Evolutionary conservation across 2,329 filamentous ascomycete genomes (phyloP), one percentile per base, ranked within the genome.

Genomic region (Phoma sp.): DNA sequence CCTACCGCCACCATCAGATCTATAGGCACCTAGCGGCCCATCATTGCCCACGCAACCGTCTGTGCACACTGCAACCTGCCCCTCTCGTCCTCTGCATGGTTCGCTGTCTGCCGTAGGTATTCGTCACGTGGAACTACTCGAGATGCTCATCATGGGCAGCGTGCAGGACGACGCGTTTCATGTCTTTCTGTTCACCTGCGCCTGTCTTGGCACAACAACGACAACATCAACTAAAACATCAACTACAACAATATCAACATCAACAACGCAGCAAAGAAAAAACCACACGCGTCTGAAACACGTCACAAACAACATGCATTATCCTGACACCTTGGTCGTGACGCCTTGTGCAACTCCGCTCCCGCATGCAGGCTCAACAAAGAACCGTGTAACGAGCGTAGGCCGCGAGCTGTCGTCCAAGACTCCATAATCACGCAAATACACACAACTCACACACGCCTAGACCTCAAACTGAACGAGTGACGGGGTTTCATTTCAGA

Each of bases 11-110:
- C 36, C n/a, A 27, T 3, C 29, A 17, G 17, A 17, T 17, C 17
- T 17, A 17, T 17, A 17, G 17, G 17, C 2, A 2, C 7, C 25
- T 31, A 31, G 29, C 29, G 10, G 29, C 12, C 10, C 29, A 31
- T 37, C n/a, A 46, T 50, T 31, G 32, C 52, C 46, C 17, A 50
- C 41, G 46, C 52, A 55, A 55, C 52, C 52, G 46, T 55, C 36
- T 38, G 36, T 40, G 22, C 38, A 5, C 21, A 15, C 4, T 25
- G 4, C 15, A 39, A 38, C 19, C 6, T 25, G 13, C 36, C 36
- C 36, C 36, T 38, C 36, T 22, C 15, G 25, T 39, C 39, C 51
- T 44, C 32, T 13, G 6, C 35, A 46, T 45, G 40, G 40, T 50
- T 55, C 46, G 25, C 29, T 7, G 21, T 29, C 22, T 24, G 22